These are phyloP conservation scores for Mallotus japonicus DNA, from an alignment of 441 rosid genomes.

Conservation along the genomic window DNA sequence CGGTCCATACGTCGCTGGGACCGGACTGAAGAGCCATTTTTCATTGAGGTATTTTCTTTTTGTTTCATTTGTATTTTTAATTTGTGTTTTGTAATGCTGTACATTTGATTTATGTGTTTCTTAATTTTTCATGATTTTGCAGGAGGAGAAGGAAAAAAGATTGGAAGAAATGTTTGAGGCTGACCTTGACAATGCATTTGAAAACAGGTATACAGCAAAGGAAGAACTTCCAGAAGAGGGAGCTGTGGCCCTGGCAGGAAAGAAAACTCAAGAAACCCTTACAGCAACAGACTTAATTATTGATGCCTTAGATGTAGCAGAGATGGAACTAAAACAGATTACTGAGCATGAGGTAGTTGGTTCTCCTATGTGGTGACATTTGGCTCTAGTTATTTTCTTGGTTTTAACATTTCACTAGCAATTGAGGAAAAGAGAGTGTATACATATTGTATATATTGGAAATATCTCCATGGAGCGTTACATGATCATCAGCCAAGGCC, in stretches of 20 bases:
- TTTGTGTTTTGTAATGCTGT: conserved; percentile 7
- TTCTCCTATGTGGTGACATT: neutral
- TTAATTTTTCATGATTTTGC: conserved; percentile 29
- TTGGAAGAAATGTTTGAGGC: conserved; percentile 91
- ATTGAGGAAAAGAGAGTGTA: neutral
- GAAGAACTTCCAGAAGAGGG: conserved; percentile 95
- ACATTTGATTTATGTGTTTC: neutral
- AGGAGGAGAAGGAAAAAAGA: conserved; percentile 98
- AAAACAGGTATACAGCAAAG: conserved; percentile 52
- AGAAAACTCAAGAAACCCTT: conserved; percentile 73
- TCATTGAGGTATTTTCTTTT: conserved; percentile 64
- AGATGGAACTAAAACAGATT: conserved; percentile 56
- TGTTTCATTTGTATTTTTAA: conserved; percentile 1
- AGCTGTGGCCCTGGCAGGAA: conserved; percentile 81
- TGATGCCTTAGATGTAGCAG: conserved; percentile 78
- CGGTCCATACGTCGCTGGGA: conserved; percentile 97
- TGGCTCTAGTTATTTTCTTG: neutral
- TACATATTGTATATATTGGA: neutral
- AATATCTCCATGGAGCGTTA: neutral
- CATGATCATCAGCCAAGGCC: neutral
- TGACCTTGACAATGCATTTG: conserved; percentile 69
- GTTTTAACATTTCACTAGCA: neutral
- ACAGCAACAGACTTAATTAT: conserved; percentile 77
- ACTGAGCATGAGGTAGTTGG: conserved; percentile 65
- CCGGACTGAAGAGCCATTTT: conserved; percentile 93